These are phyloP conservation scores for Chlorella vulgaris DNA, from an alignment of 139 green algal genomes.

Conservation along the genomic window DNA sequence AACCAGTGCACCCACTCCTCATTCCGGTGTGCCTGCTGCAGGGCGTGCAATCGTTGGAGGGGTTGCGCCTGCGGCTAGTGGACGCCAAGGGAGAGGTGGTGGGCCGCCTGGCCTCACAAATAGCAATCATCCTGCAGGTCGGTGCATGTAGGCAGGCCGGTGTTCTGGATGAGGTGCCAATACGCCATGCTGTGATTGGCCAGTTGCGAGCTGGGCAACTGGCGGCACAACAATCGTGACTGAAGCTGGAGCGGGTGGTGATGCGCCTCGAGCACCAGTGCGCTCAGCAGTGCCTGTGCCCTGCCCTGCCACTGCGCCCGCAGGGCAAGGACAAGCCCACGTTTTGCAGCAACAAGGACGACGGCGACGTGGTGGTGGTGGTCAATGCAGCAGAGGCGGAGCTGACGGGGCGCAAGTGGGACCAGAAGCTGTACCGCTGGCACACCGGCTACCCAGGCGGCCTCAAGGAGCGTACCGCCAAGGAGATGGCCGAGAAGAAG, in stretches of 20 bases:
- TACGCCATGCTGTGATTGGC: too few species aligned
- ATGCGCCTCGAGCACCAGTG: too few species aligned
- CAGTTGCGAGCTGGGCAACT: too few species aligned
- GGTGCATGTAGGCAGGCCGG: background rate
- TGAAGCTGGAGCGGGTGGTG: too few species aligned
- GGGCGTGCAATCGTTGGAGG: slow-evolving; percentile 59
- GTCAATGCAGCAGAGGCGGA: slow-evolving; percentile 81
- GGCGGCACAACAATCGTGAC: too few species aligned
- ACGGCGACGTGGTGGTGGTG: slow-evolving; percentile 87
- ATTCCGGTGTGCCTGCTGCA: slow-evolving; percentile 28
- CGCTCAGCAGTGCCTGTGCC: too few species aligned
- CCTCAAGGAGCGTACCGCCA: slow-evolving; percentile 74
- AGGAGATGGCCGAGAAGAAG: slow-evolving; percentile 62
- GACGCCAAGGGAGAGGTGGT: slow-evolving; percentile 89
- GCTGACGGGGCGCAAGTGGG: slow-evolving; percentile 88
- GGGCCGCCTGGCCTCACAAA: slow-evolving; percentile 76
- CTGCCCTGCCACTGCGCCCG: background rate
- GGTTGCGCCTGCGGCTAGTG: slow-evolving; percentile 74
- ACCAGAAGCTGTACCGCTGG: slow-evolving; percentile 88
- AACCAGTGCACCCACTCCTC: too few species aligned
- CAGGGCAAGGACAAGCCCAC: slow-evolving; percentile 94
- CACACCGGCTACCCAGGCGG: slow-evolving; percentile 89
- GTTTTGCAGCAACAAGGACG: slow-evolving; percentile 70
- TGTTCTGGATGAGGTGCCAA: background rate
- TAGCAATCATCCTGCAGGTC: slow-evolving; percentile 62